Base-by-base conservation (phyloP, 2,329 filamentous ascomycete species). In the Neodidymelliopsis sp. region DNA sequence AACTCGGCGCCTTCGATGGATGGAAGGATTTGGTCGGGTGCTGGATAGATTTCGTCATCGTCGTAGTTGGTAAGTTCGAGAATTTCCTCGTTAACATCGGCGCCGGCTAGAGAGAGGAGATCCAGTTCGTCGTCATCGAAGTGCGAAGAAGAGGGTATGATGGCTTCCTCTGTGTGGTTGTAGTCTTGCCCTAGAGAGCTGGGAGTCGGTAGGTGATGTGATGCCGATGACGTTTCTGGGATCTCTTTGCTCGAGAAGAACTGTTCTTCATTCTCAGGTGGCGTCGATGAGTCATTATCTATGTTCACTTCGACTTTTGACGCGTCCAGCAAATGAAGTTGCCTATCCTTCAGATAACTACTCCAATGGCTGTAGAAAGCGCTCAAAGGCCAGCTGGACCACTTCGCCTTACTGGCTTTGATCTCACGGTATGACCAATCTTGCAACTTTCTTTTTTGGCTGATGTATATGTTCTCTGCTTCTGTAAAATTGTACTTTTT, bases 391-490 rank as follows among this genome's bases (percentile, higher is more conserved):
- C 59, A 67, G 3, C 48, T 11, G 12, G 40, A 52, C 64, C 63
- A 66, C 19, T 64, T 57, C 5, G 43, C 18, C 33, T 49, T 55
- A 27, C 62, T 57, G 2, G 38, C 54, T 12, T 52, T 56, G 18
- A 67, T 65, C 9, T 53, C 60, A 10, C 39, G 25, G 60, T 65
- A 74, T 0, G 67, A 46, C 1, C 59, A 42, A 20, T 67, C 60
- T 7, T 68, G 49, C 2, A 65, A 43, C 28, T 57, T 42, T 29
- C 53, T 70, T 12, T 62, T 58, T 44, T 67, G 57, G n/a, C 71
- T 60, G n/a, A 75, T 65, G 18, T 74, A 65, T 20, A 66, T 49
- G 25, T 74, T 64, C 15, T 75, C 70, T 30, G 69, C 66, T 25
- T 59, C 49, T 6, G 54, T 68, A 38, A 73, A 75, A 6, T 23